Evolutionary conservation across 441 rosid genomes (phyloP).

Genomic region (Gossypium trilobum): DNA sequence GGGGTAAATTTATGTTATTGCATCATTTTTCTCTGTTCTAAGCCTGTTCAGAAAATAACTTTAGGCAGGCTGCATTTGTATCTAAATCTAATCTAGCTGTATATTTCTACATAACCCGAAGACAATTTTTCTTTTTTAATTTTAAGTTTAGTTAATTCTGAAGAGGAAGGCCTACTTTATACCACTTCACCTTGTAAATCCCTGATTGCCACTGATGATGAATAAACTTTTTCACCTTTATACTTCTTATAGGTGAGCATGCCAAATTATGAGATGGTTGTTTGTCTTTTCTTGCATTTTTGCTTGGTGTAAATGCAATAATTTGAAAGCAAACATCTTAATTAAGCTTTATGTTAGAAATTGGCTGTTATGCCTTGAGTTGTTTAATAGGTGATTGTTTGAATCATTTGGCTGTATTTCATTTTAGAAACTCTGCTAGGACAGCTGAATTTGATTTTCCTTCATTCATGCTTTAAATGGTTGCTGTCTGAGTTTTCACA

Average conservation of each 20-base stretch:
- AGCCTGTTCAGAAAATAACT: neutral
- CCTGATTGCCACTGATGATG: neutral
- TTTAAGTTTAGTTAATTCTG: neutral
- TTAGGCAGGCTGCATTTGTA: neutral
- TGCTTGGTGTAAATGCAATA: neutral
- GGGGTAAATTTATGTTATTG: conserved; percentile 35
- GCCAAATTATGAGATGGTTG: neutral
- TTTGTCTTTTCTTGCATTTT: neutral
- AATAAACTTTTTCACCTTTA: neutral
- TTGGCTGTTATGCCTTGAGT: neutral
- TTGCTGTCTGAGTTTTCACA: neutral
- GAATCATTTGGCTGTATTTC: neutral
- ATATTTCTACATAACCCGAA: neutral
- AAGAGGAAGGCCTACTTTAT: neutral
- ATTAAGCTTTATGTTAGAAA: neutral
- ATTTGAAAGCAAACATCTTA: neutral
- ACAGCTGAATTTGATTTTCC: neutral
- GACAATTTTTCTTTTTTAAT: neutral
- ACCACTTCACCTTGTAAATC: neutral
- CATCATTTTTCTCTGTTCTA: neutral
- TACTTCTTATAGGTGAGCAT: neutral
- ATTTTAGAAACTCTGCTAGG: neutral
- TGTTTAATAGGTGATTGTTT: neutral
- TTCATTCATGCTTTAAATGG: neutral
- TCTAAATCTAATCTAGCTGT: neutral